These are phyloP conservation scores for Escallonia rubra DNA, from an alignment of 129 eudicot genomes.

Conservation along the genomic window DNA sequence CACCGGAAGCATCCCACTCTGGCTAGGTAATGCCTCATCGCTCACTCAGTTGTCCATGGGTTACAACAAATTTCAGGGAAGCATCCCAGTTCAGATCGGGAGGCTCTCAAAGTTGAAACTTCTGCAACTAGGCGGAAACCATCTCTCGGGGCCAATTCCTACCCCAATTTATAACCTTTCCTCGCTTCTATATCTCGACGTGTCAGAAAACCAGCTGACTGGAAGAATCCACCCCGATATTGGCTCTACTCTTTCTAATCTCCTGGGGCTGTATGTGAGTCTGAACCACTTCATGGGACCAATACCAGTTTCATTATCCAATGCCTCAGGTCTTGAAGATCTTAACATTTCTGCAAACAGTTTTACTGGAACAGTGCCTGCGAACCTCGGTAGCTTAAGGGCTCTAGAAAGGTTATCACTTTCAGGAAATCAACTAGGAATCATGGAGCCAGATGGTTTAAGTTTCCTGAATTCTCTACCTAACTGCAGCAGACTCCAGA, in stretches of 20 bases:
- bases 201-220: not conserved
- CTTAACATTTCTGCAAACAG: not conserved
- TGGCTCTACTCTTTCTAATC: not conserved
- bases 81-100: conserved; percentile 18
- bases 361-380: not conserved
- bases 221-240: not conserved
- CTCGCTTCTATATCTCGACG: not conserved
- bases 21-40: conserved; percentile 14
- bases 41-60: conserved; percentile 8
- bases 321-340: not conserved
- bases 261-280: not conserved
- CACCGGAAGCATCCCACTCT: conserved; percentile 27
- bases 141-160: conserved; percentile 27
- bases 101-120: conserved; percentile 2
- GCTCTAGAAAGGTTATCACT: no score
- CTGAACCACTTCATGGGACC: not conserved
- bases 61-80: conserved; percentile 21
- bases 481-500: not conserved
- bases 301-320: conserved; percentile 7
- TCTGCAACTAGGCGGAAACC: conserved; percentile 1
- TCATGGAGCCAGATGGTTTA: not conserved
- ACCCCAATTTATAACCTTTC: conserved; percentile 1
- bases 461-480: not conserved
- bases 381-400: not conserved
- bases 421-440: no score